phyloP scores from a whole-genome alignment of 371 early-diverging fungal species.

The Apophysomyces sp. region DNA sequence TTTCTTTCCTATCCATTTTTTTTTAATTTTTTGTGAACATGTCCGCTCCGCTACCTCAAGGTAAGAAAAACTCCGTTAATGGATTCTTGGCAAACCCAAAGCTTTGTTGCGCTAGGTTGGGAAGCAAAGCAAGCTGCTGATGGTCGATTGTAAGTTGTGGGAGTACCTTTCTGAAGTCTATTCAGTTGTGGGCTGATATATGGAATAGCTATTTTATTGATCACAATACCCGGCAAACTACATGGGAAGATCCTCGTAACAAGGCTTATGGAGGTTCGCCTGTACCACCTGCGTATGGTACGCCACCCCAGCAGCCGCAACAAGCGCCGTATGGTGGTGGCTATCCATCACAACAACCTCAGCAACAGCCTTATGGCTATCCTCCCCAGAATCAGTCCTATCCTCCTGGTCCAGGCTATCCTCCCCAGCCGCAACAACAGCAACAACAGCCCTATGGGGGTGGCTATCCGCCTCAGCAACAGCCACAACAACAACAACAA shows the following conservation, averaged over 20 bases:
- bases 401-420: background rate
- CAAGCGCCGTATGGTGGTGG: background rate
- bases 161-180: no score
- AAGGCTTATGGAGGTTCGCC: constrained; percentile 9
- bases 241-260: constrained; percentile 62
- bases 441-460: constrained; percentile 3
- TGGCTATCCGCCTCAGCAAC: constrained; percentile 10
- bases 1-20: constrained; percentile 6
- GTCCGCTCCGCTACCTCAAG: constrained; percentile 45
- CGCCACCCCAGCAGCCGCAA: constrained; percentile 9
- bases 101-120: constrained; percentile 26
- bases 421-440: constrained; percentile 5
- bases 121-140: constrained; percentile 45
- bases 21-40: constrained; percentile 17
- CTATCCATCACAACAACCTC: constrained; percentile 9
- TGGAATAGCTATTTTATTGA: constrained; percentile 55
- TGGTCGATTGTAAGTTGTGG: constrained; percentile 46
- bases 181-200: background rate
- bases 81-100: background rate
- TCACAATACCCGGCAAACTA: constrained; percentile 53
- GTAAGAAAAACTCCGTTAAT: constrained; percentile 9
- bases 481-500: constrained; percentile 10
- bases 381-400: constrained; percentile 7
- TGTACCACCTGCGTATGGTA: constrained; percentile 20
- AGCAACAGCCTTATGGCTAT: constrained; percentile 14